Evolutionary conservation across 306 rosid species (phyloP).

Genomic region (Datisca glomerata): DNA sequence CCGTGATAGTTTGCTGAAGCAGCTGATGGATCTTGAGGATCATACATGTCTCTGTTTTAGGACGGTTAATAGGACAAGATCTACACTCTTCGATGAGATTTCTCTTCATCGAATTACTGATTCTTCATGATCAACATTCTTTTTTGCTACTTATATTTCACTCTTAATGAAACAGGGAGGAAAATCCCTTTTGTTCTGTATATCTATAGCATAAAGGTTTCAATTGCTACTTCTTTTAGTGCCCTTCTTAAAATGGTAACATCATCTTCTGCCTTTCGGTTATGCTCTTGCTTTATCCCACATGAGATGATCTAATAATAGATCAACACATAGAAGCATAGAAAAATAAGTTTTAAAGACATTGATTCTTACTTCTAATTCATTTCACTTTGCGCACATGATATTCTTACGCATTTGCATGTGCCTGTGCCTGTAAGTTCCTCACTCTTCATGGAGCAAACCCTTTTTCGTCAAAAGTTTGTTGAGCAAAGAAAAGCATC

Average conservation of each 20-base stretch:
- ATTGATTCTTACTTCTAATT: too few species aligned
- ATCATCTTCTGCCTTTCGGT: background rate
- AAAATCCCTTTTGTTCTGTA: too few species aligned
- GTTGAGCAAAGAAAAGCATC: too few species aligned
- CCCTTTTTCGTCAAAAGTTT: too few species aligned
- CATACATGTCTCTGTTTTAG: slow-evolving; percentile 36
- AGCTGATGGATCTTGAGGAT: slow-evolving; percentile 41
- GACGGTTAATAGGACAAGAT: slow-evolving; percentile 45
- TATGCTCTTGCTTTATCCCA: background rate
- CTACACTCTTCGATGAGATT: slow-evolving; percentile 32
- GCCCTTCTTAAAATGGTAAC: background rate
- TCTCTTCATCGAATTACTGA: slow-evolving; percentile 13
- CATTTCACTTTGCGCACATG: too few species aligned
- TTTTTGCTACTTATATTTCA: background rate
- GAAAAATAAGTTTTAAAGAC: too few species aligned
- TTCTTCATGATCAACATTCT: background rate
- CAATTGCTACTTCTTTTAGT: background rate
- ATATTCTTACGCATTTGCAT: too few species aligned
- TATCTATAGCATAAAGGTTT: background rate
- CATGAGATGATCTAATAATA: background rate
- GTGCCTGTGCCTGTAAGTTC: too few species aligned
- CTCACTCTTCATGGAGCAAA: too few species aligned
- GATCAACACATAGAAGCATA: too few species aligned
- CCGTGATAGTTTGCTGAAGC: slow-evolving; percentile 19
- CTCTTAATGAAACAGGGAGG: too few species aligned